phyloP scores from a whole-genome alignment of 2,329 filamentous ascomycete genomes.

The Aureobasidium sp. region DNA sequence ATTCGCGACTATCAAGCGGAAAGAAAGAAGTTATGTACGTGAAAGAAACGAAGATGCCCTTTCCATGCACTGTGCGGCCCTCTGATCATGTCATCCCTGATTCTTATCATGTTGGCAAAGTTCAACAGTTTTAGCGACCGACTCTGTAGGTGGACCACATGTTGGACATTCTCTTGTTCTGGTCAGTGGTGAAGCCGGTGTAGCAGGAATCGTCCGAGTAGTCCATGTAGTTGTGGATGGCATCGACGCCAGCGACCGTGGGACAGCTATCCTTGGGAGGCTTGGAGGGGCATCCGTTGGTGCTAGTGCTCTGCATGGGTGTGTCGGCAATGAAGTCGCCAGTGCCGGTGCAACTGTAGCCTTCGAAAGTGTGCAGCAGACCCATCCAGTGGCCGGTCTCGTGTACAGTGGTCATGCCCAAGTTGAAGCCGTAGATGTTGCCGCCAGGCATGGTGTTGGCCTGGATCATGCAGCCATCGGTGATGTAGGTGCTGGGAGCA shows the following conservation, averaged over 20 bases:
- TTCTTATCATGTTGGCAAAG: not conserved
- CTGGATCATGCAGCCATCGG: slow-evolving; percentile 52
- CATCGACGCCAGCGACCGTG: slow-evolving; percentile 39
- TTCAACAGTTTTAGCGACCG: slow-evolving; percentile 23
- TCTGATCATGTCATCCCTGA: no score
- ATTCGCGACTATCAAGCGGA: not conserved
- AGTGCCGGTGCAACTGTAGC: slow-evolving; percentile 37
- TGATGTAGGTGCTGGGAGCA: slow-evolving; percentile 37
- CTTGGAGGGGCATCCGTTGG: slow-evolving; percentile 47
- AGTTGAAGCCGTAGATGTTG: slow-evolving; percentile 42
- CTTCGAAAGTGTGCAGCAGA: slow-evolving; percentile 42
- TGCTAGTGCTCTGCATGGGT: slow-evolving; percentile 36
- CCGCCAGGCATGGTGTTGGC: slow-evolving; percentile 52
- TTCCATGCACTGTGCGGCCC: not conserved
- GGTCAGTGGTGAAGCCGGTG: slow-evolving; percentile 44
- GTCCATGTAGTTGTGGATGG: slow-evolving; percentile 56
- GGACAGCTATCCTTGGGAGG: slow-evolving; percentile 48
- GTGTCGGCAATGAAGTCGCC: slow-evolving; percentile 42
- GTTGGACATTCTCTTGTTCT: slow-evolving; percentile 45
- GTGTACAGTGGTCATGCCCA: slow-evolving; percentile 41
- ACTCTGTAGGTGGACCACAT: slow-evolving; percentile 43
- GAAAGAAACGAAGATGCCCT: not conserved
- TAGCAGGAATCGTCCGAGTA: slow-evolving; percentile 52
- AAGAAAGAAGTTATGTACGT: not conserved
- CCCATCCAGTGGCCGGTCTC: slow-evolving; percentile 45